These are phyloP conservation scores for Emergomyces pasteurianus DNA, from an alignment of 2,329 filamentous ascomycete genomes.

Conservation along the genomic window DNA sequence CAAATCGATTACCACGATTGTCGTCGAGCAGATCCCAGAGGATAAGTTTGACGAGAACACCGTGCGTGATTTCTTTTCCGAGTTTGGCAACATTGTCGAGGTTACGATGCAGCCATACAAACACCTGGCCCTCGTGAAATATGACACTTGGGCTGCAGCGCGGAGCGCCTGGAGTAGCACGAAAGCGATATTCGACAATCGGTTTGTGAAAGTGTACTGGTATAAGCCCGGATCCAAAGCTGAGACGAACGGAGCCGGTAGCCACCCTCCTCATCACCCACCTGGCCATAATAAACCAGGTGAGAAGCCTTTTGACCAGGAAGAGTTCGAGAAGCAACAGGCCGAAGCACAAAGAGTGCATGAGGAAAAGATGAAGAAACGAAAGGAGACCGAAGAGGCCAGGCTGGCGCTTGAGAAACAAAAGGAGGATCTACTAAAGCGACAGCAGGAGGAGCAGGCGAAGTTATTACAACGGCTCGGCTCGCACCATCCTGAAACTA, in stretches of 20 bases:
- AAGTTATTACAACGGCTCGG: slow-evolving; percentile 39
- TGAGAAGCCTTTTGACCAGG: slow-evolving; percentile 39
- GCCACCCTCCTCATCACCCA: slow-evolving; percentile 6
- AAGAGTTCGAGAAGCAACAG: slow-evolving; percentile 43
- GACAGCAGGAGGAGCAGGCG: slow-evolving; percentile 44
- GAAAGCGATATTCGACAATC: slow-evolving; percentile 51
- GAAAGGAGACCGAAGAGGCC: slow-evolving; percentile 40
- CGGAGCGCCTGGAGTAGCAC: slow-evolving; percentile 47
- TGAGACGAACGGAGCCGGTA: slow-evolving; percentile 18
- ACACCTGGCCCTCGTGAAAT: slow-evolving; percentile 45
- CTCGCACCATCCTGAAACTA: slow-evolving; percentile 27
- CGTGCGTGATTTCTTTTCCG: slow-evolving; percentile 46
- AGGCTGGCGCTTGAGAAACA: slow-evolving; percentile 43
- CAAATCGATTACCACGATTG: slow-evolving; percentile 43
- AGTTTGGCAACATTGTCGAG: slow-evolving; percentile 45
- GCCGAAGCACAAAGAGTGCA: slow-evolving; percentile 45
- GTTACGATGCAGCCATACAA: slow-evolving; percentile 44
- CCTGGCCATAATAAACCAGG: slow-evolving; percentile 6
- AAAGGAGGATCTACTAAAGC: slow-evolving; percentile 38
- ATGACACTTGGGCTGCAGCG: slow-evolving; percentile 39
- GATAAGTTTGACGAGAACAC: slow-evolving; percentile 43
- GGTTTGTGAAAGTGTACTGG: slow-evolving; percentile 55
- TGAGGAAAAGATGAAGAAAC: slow-evolving; percentile 42
- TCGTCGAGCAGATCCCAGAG: slow-evolving; percentile 50
- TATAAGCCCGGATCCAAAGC: slow-evolving; percentile 34